Evolutionary conservation across 495 filamentous ascomycete species (phyloP).

Genomic region (Hypoxylon trugodes): DNA sequence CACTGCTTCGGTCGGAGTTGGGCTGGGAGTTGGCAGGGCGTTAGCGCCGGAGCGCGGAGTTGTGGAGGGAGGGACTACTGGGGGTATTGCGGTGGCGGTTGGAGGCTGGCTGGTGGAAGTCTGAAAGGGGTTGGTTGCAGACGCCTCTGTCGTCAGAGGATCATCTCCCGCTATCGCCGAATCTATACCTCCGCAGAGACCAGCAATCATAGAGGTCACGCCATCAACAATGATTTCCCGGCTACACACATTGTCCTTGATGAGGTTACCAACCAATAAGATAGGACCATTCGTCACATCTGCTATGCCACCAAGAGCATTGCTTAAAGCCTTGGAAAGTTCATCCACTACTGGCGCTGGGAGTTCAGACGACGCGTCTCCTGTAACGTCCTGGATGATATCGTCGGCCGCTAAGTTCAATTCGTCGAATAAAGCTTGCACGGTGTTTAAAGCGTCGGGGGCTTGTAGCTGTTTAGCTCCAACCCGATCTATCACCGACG

Average conservation of each 20-base stretch:
- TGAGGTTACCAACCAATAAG: slow-evolving; percentile 20
- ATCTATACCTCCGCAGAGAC: slow-evolving; percentile 23
- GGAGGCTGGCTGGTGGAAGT: neutral
- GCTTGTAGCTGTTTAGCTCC: slow-evolving; percentile 16
- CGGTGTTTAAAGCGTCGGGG: slow-evolving; percentile 19
- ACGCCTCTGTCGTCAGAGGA: slow-evolving; percentile 14
- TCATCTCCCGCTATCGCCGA: slow-evolving; percentile 14
- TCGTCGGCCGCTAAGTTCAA: slow-evolving; percentile 14
- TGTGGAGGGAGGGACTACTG: neutral
- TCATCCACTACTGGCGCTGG: slow-evolving; percentile 6
- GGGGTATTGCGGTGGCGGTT: neutral
- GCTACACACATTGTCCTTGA: slow-evolving; percentile 29
- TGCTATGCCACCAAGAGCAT: slow-evolving; percentile 18
- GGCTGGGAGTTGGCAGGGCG: no score
- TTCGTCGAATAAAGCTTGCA: slow-evolving; percentile 16
- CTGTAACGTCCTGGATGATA: slow-evolving; percentile 17
- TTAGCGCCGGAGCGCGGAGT: neutral
- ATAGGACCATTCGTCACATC: slow-evolving; percentile 14
- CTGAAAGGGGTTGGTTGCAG: neutral
- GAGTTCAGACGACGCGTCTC: slow-evolving; percentile 10
- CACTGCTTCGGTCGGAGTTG: neutral
- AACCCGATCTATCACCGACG: slow-evolving; percentile 8
- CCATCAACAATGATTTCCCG: slow-evolving; percentile 27
- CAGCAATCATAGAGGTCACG: slow-evolving; percentile 24
- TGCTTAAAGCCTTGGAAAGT: slow-evolving; percentile 7